phyloP scores from a whole-genome alignment of 495 filamentous ascomycete genomes.

The Lasiosphaeria hispida region DNA sequence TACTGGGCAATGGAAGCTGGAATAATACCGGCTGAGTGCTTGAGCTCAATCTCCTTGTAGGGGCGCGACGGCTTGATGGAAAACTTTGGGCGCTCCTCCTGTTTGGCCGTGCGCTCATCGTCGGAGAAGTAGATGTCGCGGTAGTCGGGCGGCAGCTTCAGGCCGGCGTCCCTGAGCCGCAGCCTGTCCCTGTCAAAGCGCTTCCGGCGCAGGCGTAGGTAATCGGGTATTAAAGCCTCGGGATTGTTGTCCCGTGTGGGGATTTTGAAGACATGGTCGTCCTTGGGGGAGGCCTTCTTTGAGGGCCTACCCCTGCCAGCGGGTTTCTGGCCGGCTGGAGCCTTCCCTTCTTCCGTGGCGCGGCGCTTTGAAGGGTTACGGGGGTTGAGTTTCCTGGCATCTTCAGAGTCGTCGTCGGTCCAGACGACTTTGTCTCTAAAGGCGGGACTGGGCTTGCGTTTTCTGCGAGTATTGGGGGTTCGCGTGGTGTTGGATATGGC shows the following conservation, averaged over 20 bases:
- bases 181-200: slow-evolving; percentile 58
- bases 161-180: slow-evolving; percentile 60
- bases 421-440: slow-evolving; percentile 38
- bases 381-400: slow-evolving; percentile 32
- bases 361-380: slow-evolving; percentile 1
- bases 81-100: slow-evolving; percentile 71
- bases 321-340: slow-evolving; percentile 1
- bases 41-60: slow-evolving; percentile 74
- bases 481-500: neutral
- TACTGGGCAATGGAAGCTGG: slow-evolving; percentile 92
- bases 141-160: slow-evolving; percentile 78
- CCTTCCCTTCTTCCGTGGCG: slow-evolving; percentile 25
- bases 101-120: slow-evolving; percentile 61
- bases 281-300: slow-evolving; percentile 8
- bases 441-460: slow-evolving; percentile 27
- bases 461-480: slow-evolving; percentile 5
- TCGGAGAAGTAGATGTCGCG: slow-evolving; percentile 85
- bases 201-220: slow-evolving; percentile 50
- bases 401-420: slow-evolving; percentile 40
- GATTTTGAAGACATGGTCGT: slow-evolving; percentile 5
- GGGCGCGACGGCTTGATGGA: slow-evolving; percentile 57
- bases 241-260: slow-evolving; percentile 21
- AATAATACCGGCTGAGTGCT: slow-evolving; percentile 76
- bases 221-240: slow-evolving; percentile 42
- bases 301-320: neutral